Evolutionary conservation across 768 basidiomycete genomes (phyloP).

Genomic region (Lenzites betulinus): DNA sequence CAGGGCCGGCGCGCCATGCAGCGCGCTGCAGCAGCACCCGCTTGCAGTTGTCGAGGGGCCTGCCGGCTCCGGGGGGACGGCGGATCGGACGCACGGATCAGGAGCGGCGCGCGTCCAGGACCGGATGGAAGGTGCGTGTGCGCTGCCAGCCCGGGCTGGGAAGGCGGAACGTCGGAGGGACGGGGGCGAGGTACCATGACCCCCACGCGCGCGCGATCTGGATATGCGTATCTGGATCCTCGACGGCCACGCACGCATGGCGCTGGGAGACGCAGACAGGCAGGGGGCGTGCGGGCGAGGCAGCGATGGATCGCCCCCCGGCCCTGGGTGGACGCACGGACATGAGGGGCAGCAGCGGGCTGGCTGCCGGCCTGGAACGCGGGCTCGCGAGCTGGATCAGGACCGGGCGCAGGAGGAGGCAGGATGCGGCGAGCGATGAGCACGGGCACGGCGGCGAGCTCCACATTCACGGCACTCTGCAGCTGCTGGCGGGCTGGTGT

Average conservation of each 20-base stretch:
- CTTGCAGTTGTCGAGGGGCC: background rate
- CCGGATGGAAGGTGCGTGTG: background rate
- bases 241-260: no score
- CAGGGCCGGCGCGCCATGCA: background rate
- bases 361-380: no score
- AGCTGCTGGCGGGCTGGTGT: background rate
- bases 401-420: background rate
- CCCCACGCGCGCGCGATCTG: no score
- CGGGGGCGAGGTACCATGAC: no score
- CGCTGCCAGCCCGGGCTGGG: background rate
- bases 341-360: background rate
- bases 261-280: no score
- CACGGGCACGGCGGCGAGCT: background rate
- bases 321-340: background rate
- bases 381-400: background rate
- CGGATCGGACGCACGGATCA: background rate
- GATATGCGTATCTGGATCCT: no score
- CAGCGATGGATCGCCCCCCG: background rate
- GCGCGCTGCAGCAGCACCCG: no score
- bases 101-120: background rate
- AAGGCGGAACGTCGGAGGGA: no score
- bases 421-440: background rate
- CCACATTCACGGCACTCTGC: conserved; percentile 9
- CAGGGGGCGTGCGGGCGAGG: no score
- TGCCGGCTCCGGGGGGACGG: background rate